Conservation (phyloP, 2,329 filamentous ascomycete species). For the Cadophora malorum region DNA sequence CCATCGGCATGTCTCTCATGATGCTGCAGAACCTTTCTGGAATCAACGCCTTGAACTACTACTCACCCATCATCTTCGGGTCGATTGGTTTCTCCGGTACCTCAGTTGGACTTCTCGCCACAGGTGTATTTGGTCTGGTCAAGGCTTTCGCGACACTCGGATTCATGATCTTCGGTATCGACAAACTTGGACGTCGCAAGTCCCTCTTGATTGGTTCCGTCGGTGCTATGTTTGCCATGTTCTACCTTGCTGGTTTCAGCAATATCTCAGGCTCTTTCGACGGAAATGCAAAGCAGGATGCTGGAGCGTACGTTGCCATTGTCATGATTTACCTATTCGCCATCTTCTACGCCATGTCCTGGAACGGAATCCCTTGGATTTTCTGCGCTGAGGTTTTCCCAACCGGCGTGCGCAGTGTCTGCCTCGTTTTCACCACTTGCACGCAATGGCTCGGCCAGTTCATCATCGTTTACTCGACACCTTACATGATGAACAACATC, state of each 20-base stretch:
- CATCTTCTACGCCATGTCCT: conserved; percentile 56
- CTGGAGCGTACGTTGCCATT: conserved; percentile 30
- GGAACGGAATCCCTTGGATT: conserved; percentile 51
- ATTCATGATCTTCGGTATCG: conserved; percentile 35
- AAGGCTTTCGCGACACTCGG: conserved; percentile 35
- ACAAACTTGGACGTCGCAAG: conserved; percentile 33
- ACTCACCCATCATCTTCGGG: conserved; percentile 35
- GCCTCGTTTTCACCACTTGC: conserved; percentile 61
- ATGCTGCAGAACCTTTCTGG: conserved; percentile 33
- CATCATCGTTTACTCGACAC: conserved; percentile 41
- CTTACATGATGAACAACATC: conserved; percentile 33
- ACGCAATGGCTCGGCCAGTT: conserved; percentile 54
- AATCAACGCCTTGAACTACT: conserved; percentile 36
- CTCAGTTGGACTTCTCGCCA: conserved; percentile 49
- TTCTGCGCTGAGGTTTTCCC: conserved; percentile 52
- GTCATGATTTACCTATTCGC: conserved; percentile 36
- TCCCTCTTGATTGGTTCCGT: conserved; percentile 30
- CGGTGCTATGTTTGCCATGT: conserved; percentile 31
- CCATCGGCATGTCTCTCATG: conserved; percentile 51
- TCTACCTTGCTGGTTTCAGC: conserved; percentile 29
- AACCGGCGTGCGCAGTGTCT: conserved; percentile 53
- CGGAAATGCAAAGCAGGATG: conserved; percentile 18
- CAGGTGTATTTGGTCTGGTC: conserved; percentile 49
- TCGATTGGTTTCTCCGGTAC: conserved; percentile 48
- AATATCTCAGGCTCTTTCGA: conserved; percentile 42